Base-by-base conservation (phyloP, 495 filamentous ascomycete genomes). In the Pyronema domesticum region DNA sequence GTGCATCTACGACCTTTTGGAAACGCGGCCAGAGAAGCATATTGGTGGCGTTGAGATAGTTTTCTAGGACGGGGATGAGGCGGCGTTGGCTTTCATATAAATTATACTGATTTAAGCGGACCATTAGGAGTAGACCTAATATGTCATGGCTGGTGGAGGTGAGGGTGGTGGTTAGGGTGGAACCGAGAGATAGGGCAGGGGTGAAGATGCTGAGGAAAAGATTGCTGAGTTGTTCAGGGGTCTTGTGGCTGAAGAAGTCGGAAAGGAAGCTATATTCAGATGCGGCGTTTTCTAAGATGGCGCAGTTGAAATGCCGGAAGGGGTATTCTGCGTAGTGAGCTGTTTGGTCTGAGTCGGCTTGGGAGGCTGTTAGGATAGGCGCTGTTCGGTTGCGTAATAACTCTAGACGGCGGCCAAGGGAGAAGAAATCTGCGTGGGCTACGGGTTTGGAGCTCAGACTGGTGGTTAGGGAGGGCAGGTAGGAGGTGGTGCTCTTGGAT, bases 11-110 rank as follows among this genome's bases (percentile, higher is more conserved):
- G 62, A 91, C 79, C 18, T 82, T 75, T 69, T 96, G 93, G 65
- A 98, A 86, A 33, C 88, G 81, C 4, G 91, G 91, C 91, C 91
- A 98, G 5, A 98, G 79, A 7, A 86, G 79, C 89, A 98, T 96
- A 59, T 82, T 83, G 18, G 86, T 91, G 14, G 80, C 88, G 67
- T 96, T 98, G 61, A 95, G 82, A 66, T 96, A 96, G 33, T 78
- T 76, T 55, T 98, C 91, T 2, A 83, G 80, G 3, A 86, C 81
- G 8, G 91, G 93, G 2, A 95, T 79, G 62, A 89, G 86, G 45
- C 89, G 80, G 6, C 91, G 77, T 66, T 98, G 91, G 7, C 95
- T 75, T 67, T 94, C 84, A 60, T 96, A 98, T 6, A 88, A 86
- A 30, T 86, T 78, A 58, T 87, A 85, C 60, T 98, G 93, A 63